Conservation (phyloP, 352 stramenopile species). For the Plasmopara viticola region DNA sequence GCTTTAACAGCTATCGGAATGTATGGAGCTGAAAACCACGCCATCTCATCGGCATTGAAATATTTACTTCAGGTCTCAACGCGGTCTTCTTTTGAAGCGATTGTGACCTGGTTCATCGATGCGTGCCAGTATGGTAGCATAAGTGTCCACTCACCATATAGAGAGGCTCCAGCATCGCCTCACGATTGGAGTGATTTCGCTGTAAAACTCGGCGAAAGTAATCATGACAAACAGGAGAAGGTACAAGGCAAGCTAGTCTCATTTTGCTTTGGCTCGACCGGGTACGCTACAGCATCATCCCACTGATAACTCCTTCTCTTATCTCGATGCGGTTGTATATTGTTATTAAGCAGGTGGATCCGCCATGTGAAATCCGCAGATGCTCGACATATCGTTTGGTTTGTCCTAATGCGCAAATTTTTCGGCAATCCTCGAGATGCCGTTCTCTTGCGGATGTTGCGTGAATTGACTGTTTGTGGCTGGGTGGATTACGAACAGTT, state of each 20-base stretch:
- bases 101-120: slow-evolving; percentile 28
- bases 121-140: slow-evolving; percentile 18
- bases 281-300: slow-evolving; percentile 16
- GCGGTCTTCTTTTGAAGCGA: slow-evolving; percentile 13
- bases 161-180: slow-evolving; percentile 6
- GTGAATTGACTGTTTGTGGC: slow-evolving; percentile 28
- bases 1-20: slow-evolving; percentile 8
- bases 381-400: slow-evolving; percentile 16
- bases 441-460: slow-evolving; percentile 34
- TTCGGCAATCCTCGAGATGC: slow-evolving; percentile 39
- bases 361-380: slow-evolving; percentile 8
- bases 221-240: slow-evolving; percentile 5
- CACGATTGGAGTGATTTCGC: slow-evolving; percentile 12
- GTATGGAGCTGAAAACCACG: slow-evolving; percentile 1
- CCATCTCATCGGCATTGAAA: slow-evolving; percentile 11
- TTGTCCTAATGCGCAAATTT: slow-evolving; percentile 33
- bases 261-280: slow-evolving; percentile 24
- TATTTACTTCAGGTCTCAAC: slow-evolving; percentile 21
- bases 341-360: slow-evolving; percentile 26
- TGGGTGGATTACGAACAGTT: slow-evolving; percentile 29
- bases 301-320: not conserved
- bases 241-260: slow-evolving; percentile 26
- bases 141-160: not conserved
- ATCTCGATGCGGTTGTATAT: not conserved
- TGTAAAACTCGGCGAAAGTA: not conserved